Evolutionary conservation across 768 basidiomycete genomes (phyloP), one percentile per base, ranked within the genome.

Genomic region (Gymnopilus junonius): DNA sequence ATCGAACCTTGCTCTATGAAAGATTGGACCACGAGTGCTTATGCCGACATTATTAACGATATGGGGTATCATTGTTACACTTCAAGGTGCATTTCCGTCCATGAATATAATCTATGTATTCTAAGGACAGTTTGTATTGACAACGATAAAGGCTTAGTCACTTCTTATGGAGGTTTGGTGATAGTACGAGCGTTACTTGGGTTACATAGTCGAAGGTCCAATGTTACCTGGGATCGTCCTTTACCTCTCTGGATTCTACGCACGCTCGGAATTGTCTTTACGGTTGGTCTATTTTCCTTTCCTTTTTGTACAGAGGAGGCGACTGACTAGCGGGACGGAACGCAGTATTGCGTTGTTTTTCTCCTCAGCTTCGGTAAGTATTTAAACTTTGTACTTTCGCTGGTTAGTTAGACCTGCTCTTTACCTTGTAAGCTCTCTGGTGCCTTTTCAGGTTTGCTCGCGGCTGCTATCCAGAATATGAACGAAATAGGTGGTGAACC

Each of bases 361-460:
- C 56, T 74, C 76, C 0, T 69, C 79, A 4, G 69, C 80, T 6
- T 80, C 79, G 17, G 75, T 73, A 55, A 61, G 69, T 45, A 11
- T n/a, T 62, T 12, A 12, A 37, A n/a, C n/a, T n/a, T n/a, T n/a
- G n/a, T n/a, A n/a, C n/a, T n/a, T n/a, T n/a, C n/a, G n/a, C n/a
- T n/a, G n/a, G n/a, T n/a, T n/a, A n/a, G n/a, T n/a, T n/a, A n/a
- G n/a, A n/a, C n/a, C 10, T 7, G 10, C 46, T 15, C 37, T 21
- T n/a, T 43, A 17, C 27, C 25, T 39, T 42, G n/a, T 12, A 40
- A 78, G 77, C 75, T 86, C 2, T 82, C 87, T 0, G 85, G 87
- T 2, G 83, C 85, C 0, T 88, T 89, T 67, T 88, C 87, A 4
- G 89, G 90, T 42, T 73, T 91, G 5, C 78, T 91, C 2, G 88